A percentile compares a stretch with the other conserved stretches of the same genome.
Evolutionary conservation across 805 yeast species (phyloP).

Genomic region (Candida gorgasii): DNA sequence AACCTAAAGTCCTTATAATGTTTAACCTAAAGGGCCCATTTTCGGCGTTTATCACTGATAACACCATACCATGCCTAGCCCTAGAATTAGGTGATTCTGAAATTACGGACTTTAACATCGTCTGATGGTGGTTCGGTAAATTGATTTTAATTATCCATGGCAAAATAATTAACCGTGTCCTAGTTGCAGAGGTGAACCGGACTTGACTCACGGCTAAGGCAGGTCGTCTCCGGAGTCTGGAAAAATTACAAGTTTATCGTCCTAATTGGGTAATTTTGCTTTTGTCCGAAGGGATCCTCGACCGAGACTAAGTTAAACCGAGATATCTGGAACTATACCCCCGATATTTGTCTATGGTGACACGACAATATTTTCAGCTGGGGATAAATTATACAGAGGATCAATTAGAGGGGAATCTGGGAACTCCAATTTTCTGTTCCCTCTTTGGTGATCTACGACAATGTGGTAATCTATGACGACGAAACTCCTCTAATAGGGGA

Average conservation of each 20-base stretch:
- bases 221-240: slow-evolving; percentile 3
- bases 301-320: slow-evolving; percentile 4
- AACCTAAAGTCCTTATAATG: no score
- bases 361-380: background rate
- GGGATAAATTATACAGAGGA: background rate
- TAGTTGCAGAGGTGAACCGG: slow-evolving; percentile 3
- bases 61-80: no score
- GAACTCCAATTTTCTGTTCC: slow-evolving; percentile 4
- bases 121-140: background rate
- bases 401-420: slow-evolving; percentile 1
- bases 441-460: no score
- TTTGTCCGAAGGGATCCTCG: slow-evolving; percentile 1
- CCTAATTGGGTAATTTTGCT: slow-evolving; percentile 8
- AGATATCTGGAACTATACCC: background rate
- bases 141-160: slow-evolving; percentile 1
- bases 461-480: background rate
- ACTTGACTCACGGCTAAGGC: slow-evolving; percentile 4
- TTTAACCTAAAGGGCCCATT: no score
- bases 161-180: slow-evolving; percentile 1
- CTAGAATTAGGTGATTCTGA: background rate
- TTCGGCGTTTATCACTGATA: no score
- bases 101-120: slow-evolving; percentile 7
- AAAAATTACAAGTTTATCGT: background rate
- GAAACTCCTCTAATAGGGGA: no score
- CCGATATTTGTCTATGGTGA: background rate